These are phyloP conservation scores for Citropsis articulata DNA, from an alignment of 345 rosid genomes.

Conservation along the genomic window DNA sequence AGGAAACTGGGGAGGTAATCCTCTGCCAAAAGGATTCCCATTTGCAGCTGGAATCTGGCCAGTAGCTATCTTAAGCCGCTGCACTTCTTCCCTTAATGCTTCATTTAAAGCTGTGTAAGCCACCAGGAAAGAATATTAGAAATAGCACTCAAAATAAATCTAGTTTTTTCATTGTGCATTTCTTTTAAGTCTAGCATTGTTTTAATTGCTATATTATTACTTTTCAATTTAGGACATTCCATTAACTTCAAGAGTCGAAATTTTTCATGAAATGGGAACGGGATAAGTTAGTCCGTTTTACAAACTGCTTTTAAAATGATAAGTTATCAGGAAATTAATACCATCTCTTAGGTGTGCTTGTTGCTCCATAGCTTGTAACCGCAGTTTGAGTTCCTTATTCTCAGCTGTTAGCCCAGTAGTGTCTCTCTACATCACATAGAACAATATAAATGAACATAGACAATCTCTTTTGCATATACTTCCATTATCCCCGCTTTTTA, in stretches of 20 bases:
- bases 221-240: not conserved
- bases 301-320: not conserved
- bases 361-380: constrained; percentile 75
- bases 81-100: constrained; percentile 76
- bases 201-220: not conserved
- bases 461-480: constrained; percentile 1
- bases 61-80: constrained; percentile 79
- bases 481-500: not conserved
- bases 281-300: not conserved
- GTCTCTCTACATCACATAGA: constrained; percentile 49
- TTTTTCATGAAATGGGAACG: not conserved
- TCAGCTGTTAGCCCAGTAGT: constrained; percentile 56
- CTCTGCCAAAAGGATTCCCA: constrained; percentile 51
- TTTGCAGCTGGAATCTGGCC: constrained; percentile 61
- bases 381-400: constrained; percentile 70
- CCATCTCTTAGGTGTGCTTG: constrained; percentile 77
- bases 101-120: constrained; percentile 79
- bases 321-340: constrained; percentile 15
- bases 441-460: not conserved
- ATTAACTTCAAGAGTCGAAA: not conserved
- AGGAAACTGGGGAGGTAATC: constrained; percentile 42
- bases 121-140: not conserved
- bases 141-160: not conserved
- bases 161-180: not conserved
- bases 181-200: not conserved